Evolutionary conservation across 768 basidiomycete species (phyloP).

Genomic region (Podaxis rugospora): DNA sequence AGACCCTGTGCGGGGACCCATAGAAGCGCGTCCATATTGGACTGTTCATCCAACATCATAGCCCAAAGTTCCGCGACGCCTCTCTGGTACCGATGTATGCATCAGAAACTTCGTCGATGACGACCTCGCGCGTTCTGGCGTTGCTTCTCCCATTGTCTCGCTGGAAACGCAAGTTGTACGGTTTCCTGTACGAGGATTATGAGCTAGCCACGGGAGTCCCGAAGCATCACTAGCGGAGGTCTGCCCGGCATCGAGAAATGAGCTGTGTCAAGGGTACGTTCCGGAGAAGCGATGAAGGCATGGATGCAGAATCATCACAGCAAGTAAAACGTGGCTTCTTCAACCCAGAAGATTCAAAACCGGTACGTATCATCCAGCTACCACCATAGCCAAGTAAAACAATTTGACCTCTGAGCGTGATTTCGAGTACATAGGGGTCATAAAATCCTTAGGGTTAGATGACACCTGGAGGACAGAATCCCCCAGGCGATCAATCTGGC

Average conservation of each 20-base stretch:
- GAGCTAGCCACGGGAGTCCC: background rate
- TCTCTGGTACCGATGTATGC: conserved; percentile 4
- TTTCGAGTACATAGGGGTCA: background rate
- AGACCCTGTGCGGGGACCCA: conserved; percentile 1
- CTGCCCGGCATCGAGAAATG: conserved; percentile 2
- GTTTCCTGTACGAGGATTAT: background rate
- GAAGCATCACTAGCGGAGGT: conserved; percentile 9
- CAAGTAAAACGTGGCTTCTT: background rate
- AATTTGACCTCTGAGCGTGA: background rate
- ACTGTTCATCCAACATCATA: background rate
- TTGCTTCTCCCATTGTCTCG: background rate
- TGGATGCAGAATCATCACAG: background rate
- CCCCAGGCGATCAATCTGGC: conserved; percentile 2
- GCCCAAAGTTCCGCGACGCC: conserved; percentile 1
- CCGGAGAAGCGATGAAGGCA: conserved; percentile 3
- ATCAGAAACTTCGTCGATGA: conserved; percentile 1
- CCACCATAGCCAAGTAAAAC: conserved; percentile 3
- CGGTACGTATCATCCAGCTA: background rate
- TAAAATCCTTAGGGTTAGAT: conserved; percentile 7
- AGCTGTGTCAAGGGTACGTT: background rate
- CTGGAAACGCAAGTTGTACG: background rate
- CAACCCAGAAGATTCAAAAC: background rate
- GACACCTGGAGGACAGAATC: conserved; percentile 7
- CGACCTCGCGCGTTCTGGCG: conserved; percentile 9
- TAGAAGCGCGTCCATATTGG: background rate